Conservation (phyloP, 148 eudicot species). For the Camellia japonica region DNA sequence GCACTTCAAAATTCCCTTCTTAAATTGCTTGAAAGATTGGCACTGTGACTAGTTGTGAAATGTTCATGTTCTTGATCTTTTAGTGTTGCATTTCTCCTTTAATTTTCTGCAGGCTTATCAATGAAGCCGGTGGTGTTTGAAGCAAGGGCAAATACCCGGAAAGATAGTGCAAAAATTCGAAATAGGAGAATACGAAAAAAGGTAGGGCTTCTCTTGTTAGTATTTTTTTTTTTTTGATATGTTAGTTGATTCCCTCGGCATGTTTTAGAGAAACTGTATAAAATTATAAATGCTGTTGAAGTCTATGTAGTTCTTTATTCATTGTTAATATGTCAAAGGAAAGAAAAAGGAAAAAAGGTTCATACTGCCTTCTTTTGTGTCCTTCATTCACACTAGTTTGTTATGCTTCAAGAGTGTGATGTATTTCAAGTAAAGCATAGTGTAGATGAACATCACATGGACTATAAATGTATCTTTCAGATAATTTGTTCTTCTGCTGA, state of each 20-base stretch:
- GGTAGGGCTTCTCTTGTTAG: conserved; percentile 34
- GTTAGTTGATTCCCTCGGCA: not conserved
- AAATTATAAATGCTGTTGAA: not conserved
- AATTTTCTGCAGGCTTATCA: conserved; percentile 26
- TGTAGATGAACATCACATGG: not conserved
- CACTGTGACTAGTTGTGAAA: not conserved
- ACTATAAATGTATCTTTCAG: not conserved
- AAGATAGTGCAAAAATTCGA: conserved; percentile 66
- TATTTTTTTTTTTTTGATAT: too few species aligned
- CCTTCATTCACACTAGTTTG: too few species aligned
- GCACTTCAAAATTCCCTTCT: not conserved
- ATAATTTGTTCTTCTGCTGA: not conserved
- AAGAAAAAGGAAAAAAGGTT: not conserved
- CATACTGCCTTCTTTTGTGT: not conserved
- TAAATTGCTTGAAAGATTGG: not conserved
- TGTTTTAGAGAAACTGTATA: not conserved
- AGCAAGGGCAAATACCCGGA: conserved; percentile 57
- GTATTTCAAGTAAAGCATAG: not conserved
- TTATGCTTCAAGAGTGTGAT: not conserved
- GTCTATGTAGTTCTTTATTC: not conserved
- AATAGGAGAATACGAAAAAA: conserved; percentile 69
- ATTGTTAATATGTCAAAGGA: not conserved
- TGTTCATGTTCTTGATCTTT: not conserved
- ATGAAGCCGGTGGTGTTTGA: conserved; percentile 52
- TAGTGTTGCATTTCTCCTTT: conserved; percentile 5